Conservation (phyloP, 306 rosid species). For the Prunus dulcis region DNA sequence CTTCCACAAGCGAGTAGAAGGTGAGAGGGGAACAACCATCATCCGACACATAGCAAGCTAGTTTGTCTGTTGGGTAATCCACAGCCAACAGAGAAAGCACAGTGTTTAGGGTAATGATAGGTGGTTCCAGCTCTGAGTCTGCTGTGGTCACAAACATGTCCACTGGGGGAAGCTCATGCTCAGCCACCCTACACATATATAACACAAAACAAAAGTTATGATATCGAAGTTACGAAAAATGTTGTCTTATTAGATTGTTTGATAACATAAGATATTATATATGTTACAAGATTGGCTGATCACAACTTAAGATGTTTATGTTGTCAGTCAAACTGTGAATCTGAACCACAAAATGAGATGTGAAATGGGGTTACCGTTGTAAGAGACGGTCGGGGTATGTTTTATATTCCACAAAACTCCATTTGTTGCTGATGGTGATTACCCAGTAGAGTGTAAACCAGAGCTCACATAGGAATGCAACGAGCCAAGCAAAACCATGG, state of each 20-base stretch:
- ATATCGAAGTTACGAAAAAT: too few relatives aligned
- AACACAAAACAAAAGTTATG: too few relatives aligned
- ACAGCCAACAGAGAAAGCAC: constrained; percentile 62
- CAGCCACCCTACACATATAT: constrained; percentile 16
- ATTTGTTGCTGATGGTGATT: constrained; percentile 13
- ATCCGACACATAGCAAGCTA: constrained; percentile 74
- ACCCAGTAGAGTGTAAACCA: constrained; percentile 23
- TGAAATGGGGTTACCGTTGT: constrained; percentile 10
- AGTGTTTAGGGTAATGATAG: constrained; percentile 57
- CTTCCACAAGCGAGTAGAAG: constrained; percentile 52
- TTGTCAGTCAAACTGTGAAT: too few relatives aligned
- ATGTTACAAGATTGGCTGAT: too few relatives aligned
- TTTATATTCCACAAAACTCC: constrained; percentile 19
- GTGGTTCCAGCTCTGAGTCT: constrained; percentile 53
- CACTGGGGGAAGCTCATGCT: constrained; percentile 51
- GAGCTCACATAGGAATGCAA: constrained; percentile 30
- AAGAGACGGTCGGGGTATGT: constrained; percentile 20
- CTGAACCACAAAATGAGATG: too few relatives aligned
- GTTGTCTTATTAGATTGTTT: too few relatives aligned
- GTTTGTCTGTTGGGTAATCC: constrained; percentile 61
- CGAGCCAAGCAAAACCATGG: constrained; percentile 16
- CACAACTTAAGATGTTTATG: too few relatives aligned
- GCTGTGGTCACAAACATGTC: constrained; percentile 73
- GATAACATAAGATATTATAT: too few relatives aligned
- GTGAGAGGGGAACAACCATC: constrained; percentile 58